phyloP scores from a whole-genome alignment of 345 rosid genomes.

The Passiflora organensis region DNA sequence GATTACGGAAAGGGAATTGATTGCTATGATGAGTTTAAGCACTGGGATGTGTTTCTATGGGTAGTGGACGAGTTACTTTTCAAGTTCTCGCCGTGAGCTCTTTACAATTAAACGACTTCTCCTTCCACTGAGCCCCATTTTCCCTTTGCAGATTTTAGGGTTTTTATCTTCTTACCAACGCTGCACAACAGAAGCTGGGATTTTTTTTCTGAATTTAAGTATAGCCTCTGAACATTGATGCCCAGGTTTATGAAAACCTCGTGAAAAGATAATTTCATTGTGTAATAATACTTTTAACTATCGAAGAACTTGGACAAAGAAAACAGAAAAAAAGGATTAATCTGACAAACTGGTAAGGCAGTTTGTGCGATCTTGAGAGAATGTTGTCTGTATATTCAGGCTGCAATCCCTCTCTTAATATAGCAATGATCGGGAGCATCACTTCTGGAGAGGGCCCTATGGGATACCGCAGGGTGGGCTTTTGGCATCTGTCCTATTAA shows the following conservation, averaged over 20 bases:
- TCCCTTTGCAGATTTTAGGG: too few relatives aligned
- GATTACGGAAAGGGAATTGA: neutral
- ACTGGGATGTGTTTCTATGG: conserved; percentile 49
- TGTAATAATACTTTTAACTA: too few relatives aligned
- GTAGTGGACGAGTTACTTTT: conserved; percentile 71
- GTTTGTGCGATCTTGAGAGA: conserved; percentile 20
- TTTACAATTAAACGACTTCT: conserved; percentile 52
- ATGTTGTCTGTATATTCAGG: conserved; percentile 20
- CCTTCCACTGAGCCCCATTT: conserved; percentile 99
- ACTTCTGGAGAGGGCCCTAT: conserved; percentile 45
- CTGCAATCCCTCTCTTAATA: conserved; percentile 21
- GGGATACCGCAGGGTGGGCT: conserved; percentile 49
- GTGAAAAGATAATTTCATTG: too few relatives aligned
- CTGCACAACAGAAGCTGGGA: too few relatives aligned
- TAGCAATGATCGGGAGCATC: conserved; percentile 28
- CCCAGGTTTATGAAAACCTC: too few relatives aligned
- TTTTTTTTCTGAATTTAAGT: too few relatives aligned
- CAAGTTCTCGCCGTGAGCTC: conserved; percentile 73
- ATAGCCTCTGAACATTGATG: too few relatives aligned
- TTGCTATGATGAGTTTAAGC: conserved; percentile 69
- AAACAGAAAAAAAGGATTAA: conserved; percentile 3
- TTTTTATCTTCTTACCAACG: too few relatives aligned
- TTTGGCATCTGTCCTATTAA: conserved; percentile 61
- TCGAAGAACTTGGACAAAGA: too few relatives aligned
- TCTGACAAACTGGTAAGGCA: conserved; percentile 61